phyloP scores from a whole-genome alignment of 2,329 filamentous ascomycete genomes.

The Trichoderma arundinaceum region DNA sequence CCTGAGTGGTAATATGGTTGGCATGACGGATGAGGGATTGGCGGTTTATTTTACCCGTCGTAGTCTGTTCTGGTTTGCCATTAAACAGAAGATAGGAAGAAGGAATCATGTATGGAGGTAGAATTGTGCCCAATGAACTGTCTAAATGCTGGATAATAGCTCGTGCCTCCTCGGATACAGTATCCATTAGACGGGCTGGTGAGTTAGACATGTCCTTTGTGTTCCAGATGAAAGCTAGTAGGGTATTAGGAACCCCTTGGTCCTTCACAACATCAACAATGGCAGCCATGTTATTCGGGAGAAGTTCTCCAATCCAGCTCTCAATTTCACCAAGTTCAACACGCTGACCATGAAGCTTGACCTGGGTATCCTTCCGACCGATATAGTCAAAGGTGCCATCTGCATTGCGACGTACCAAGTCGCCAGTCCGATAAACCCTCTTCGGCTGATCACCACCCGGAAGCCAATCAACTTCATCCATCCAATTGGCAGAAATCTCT shows the following conservation, averaged over 20 bases:
- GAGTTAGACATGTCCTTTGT: background rate
- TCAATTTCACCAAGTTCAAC: slow-evolving; percentile 30
- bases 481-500: slow-evolving; percentile 23
- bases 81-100: slow-evolving; percentile 32
- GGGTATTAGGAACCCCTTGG: background rate
- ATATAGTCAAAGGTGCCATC: slow-evolving; percentile 27
- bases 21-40: background rate
- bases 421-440: slow-evolving; percentile 17
- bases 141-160: slow-evolving; percentile 29
- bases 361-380: slow-evolving; percentile 18
- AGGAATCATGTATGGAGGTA: slow-evolving; percentile 35
- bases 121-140: slow-evolving; percentile 9
- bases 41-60: slow-evolving; percentile 33
- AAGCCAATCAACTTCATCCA: slow-evolving; percentile 12
- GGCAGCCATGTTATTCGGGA: background rate
- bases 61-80: slow-evolving; percentile 32
- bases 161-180: background rate
- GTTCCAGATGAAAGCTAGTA: slow-evolving; percentile 2
- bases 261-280: slow-evolving; percentile 15
- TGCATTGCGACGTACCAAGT: background rate
- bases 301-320: background rate
- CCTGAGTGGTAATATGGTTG: background rate
- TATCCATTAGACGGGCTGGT: slow-evolving; percentile 25
- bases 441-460: background rate
- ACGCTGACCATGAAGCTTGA: slow-evolving; percentile 26